phyloP scores from a whole-genome alignment of 805 yeast genomes.

The Teunomyces funiuensis region DNA sequence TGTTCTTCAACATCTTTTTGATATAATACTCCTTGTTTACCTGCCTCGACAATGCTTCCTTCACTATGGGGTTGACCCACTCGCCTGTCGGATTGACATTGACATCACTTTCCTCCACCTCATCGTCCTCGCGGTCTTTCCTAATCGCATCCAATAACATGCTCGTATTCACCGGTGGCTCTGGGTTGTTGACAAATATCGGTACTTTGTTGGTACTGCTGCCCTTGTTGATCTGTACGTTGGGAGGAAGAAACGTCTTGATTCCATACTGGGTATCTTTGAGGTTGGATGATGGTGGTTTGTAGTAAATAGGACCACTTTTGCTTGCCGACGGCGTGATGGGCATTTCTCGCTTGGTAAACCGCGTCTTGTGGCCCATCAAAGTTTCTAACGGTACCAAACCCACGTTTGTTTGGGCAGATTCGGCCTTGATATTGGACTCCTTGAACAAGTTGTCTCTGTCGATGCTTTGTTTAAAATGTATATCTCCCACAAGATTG shows the following conservation, averaged over 20 bases:
- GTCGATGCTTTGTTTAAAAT: conserved; percentile 6
- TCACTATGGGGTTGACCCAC: conserved; percentile 44
- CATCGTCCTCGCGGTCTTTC: conserved; percentile 8
- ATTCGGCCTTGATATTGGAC: not conserved
- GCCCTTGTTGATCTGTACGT: not conserved
- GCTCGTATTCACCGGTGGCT: not conserved
- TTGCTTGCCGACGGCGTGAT: conserved; percentile 5
- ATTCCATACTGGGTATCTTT: conserved; percentile 27
- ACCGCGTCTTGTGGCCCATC: conserved; percentile 2
- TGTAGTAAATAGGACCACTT: conserved; percentile 28
- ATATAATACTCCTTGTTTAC: conserved; percentile 40
- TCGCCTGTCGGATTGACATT: conserved; percentile 19
- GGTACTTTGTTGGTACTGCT: conserved; percentile 6
- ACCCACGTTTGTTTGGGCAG: not conserved
- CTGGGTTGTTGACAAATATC: conserved; percentile 4
- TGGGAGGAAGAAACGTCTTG: conserved; percentile 26
- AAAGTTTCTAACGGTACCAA: conserved; percentile 1
- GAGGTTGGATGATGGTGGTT: conserved; percentile 28
- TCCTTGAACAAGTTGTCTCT: conserved; percentile 3
- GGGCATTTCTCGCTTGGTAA: not conserved
- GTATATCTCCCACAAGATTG: conserved; percentile 11
- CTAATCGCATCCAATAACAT: conserved; percentile 1
- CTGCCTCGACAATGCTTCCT: conserved; percentile 45
- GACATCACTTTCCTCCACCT: conserved; percentile 6
- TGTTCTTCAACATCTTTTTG: conserved; percentile 27